phyloP scores from a whole-genome alignment of 2,329 filamentous ascomycete genomes.

The Cercospora canescens region DNA sequence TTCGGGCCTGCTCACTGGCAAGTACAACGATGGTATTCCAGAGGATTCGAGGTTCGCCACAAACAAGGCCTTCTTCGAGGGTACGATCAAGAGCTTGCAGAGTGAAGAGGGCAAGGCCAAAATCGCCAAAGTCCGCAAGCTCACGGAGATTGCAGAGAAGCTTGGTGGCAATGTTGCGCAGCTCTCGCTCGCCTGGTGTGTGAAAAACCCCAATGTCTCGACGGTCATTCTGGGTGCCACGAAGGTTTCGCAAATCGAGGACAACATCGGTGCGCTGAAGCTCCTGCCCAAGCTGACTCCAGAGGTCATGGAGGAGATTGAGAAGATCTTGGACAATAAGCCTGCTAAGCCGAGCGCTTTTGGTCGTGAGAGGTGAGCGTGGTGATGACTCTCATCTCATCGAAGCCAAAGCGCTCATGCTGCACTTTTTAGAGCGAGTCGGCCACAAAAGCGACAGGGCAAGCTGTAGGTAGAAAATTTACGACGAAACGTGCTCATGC shows the following conservation, averaged over 20 bases:
- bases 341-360: conserved; percentile 35
- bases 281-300: conserved; percentile 41
- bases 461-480: conserved; percentile 1
- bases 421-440: background rate
- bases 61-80: conserved; percentile 59
- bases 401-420: background rate
- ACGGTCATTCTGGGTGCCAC: conserved; percentile 58
- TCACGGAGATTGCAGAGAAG: conserved; percentile 52
- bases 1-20: conserved; percentile 60
- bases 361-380: conserved; percentile 38
- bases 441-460: background rate
- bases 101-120: conserved; percentile 52
- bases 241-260: conserved; percentile 49
- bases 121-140: conserved; percentile 59
- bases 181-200: conserved; percentile 59
- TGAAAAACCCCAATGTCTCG: conserved; percentile 59
- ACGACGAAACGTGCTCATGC: background rate
- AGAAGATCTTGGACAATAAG: conserved; percentile 44
- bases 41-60: conserved; percentile 61
- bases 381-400: background rate
- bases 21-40: conserved; percentile 65
- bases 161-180: conserved; percentile 51
- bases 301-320: conserved; percentile 46
- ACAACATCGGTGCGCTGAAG: conserved; percentile 50
- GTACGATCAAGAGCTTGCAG: conserved; percentile 54